A percentile compares a stretch with the other conserved stretches of the same genome.
These are phyloP conservation scores for Lactarius evosmus DNA, from an alignment of 768 basidiomycete genomes.

Conservation along the genomic window DNA sequence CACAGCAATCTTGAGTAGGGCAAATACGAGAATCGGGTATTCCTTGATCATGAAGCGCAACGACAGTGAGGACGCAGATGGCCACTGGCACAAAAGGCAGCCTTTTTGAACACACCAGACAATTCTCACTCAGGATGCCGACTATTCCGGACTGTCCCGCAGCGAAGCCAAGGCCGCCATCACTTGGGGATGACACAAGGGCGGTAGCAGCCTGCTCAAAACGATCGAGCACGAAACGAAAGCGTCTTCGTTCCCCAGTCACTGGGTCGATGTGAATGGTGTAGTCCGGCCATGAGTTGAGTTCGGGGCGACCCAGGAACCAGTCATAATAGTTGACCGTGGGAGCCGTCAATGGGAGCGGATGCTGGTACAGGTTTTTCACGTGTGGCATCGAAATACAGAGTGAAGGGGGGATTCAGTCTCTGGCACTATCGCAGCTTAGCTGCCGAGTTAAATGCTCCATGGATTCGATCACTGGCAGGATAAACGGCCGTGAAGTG, in stretches of 20 bases:
- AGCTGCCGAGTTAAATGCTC: background rate
- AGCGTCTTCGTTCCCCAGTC: constrained; percentile 47
- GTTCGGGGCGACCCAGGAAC: constrained; percentile 8
- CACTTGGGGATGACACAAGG: constrained; percentile 35
- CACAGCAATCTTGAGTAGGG: constrained; percentile 46
- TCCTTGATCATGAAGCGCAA: constrained; percentile 40
- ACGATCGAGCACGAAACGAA: constrained; percentile 48
- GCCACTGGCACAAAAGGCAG: background rate
- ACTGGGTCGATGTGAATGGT: constrained; percentile 53
- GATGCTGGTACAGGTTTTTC: background rate
- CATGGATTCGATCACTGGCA: background rate
- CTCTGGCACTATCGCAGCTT: background rate
- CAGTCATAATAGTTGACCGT: constrained; percentile 23
- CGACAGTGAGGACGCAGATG: background rate
- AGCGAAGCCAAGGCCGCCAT: constrained; percentile 56
- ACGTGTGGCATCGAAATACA: constrained; percentile 10
- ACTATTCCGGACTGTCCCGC: constrained; percentile 48
- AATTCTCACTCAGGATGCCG: constrained; percentile 70
- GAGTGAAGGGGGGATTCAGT: background rate
- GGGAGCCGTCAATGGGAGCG: constrained; percentile 14
- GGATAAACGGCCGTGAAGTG: background rate
- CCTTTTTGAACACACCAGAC: constrained; percentile 45
- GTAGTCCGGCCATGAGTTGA: constrained; percentile 41
- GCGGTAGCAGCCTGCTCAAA: constrained; percentile 57
- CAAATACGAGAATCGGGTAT: constrained; percentile 48